A percentile compares a stretch with the other conserved stretches of the same genome.
Evolutionary conservation across 805 yeast species (phyloP).

Genomic region (Candida gorgasii): DNA sequence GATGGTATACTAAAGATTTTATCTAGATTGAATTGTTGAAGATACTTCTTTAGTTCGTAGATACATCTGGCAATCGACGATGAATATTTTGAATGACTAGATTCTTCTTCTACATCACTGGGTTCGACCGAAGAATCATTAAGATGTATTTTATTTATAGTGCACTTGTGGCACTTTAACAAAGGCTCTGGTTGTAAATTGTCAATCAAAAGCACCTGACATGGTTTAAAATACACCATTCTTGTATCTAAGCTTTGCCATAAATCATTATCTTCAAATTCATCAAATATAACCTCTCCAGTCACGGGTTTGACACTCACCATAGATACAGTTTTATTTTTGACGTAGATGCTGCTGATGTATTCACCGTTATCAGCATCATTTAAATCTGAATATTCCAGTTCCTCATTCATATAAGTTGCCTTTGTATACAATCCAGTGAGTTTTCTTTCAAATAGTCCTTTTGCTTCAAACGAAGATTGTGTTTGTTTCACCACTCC

Average conservation of each 20-base stretch:
- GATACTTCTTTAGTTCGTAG: conserved; percentile 50
- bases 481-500: conserved; percentile 88
- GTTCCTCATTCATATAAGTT: conserved; percentile 71
- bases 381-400: conserved; percentile 12
- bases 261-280: conserved; percentile 58
- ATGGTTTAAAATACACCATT: conserved; percentile 70
- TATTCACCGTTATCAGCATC: conserved; percentile 38
- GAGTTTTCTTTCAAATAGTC: conserved; percentile 66
- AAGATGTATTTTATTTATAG: conserved; percentile 8
- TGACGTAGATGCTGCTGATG: conserved; percentile 44
- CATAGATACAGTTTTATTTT: conserved; percentile 36
- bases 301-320: conserved; percentile 70
- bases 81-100: conserved; percentile 16
- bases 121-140: no score
- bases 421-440: conserved; percentile 78
- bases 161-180: conserved; percentile 16
- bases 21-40: conserved; percentile 64
- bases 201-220: conserved; percentile 59
- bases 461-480: conserved; percentile 47
- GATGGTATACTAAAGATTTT: conserved; percentile 52
- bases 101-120: no score
- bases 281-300: conserved; percentile 76
- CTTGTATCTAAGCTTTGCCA: conserved; percentile 74
- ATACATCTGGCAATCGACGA: conserved; percentile 36
- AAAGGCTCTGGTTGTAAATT: conserved; percentile 17